Base-by-base conservation (phyloP, 345 rosid species). In the Carallia pectinifolia region DNA sequence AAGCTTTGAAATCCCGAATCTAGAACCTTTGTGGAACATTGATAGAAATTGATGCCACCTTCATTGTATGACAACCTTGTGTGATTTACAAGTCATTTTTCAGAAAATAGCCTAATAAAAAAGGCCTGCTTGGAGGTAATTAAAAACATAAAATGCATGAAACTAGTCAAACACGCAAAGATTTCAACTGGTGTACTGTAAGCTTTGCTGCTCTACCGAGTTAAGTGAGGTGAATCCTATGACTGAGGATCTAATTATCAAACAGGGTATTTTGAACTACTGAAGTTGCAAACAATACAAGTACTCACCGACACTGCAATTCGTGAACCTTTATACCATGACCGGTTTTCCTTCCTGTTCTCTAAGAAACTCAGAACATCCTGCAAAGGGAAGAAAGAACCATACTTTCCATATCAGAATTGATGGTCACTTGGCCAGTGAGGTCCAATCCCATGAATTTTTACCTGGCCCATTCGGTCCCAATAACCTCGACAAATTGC, bases 391-490 rank as follows among this genome's bases (percentile, higher is more conserved):
- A 54, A 38, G 12, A 58, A 29, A 56, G 36, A 5, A 6, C 60
- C 27, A 12, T 56, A 23, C 4, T 56, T 30, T 3, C 18, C 7
- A 56, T 8, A 56, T 27, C 23, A 8, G 31, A 56, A 23, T 5
- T 9, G 33, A 23, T 23, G 6, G 29, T 27, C 29, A n/a, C 31
- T 55, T 55, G 27, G 34, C 23, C 40, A n/a, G 12, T 38, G 53
- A 6, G 37, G 53, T 54, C n/a, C 31, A 71, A 53, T 63, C 61
- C 58, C 30, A 44, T 19, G 17, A 29, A 23, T n/a, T 54, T 71
- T 50, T 69, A 89, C 98, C 89, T 87, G 95, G 71, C 98, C 98
- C 90, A 90, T 90, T 55, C 89, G 89, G 71, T 95, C 99, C 99
- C 99, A 95, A 70, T 85, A 95, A 58, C 97, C 96, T 48, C 97